phyloP scores from a whole-genome alignment of 495 filamentous ascomycete species.

The Niebla homalea region DNA sequence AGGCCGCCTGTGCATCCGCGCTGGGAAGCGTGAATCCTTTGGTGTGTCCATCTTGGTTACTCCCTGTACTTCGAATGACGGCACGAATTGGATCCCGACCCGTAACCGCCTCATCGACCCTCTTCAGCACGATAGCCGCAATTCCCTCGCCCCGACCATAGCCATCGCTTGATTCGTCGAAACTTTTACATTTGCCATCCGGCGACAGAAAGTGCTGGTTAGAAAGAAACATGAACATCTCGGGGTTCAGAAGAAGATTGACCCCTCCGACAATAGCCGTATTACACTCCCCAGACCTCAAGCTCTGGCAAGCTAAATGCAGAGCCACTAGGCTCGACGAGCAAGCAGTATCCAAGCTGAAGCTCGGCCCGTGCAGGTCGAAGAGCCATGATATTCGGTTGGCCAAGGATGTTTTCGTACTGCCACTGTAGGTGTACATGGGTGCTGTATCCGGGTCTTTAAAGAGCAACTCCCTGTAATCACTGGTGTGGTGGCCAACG shows the following conservation, averaged over 20 bases:
- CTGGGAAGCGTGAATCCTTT: constrained; percentile 22
- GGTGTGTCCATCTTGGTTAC: constrained; percentile 27
- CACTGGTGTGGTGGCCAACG: constrained; percentile 9
- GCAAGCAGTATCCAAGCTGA: constrained; percentile 6
- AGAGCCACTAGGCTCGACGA: constrained; percentile 24
- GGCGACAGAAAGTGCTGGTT: constrained; percentile 21
- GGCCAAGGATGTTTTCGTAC: background rate
- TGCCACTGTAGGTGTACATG: constrained; percentile 35
- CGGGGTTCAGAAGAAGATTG: constrained; percentile 30
- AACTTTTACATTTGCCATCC: constrained; percentile 20
- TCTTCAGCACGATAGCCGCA: constrained; percentile 22
- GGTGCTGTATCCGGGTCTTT: background rate
- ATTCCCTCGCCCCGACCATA: constrained; percentile 25
- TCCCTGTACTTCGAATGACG: constrained; percentile 22
- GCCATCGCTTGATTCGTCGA: constrained; percentile 24
- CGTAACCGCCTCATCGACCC: constrained; percentile 17
- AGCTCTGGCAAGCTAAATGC: constrained; percentile 19
- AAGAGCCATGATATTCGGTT: constrained; percentile 51
- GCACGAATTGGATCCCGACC: constrained; percentile 24
- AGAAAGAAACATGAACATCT: constrained; percentile 10
- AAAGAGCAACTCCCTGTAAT: background rate
- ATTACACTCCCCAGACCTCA: constrained; percentile 30
- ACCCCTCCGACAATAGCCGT: constrained; percentile 30
- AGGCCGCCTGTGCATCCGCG: constrained; percentile 10
- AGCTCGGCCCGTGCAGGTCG: constrained; percentile 55